Conservation (phyloP, 2,329 filamentous ascomycete species). For the Gaeumannomyces tritici region DNA sequence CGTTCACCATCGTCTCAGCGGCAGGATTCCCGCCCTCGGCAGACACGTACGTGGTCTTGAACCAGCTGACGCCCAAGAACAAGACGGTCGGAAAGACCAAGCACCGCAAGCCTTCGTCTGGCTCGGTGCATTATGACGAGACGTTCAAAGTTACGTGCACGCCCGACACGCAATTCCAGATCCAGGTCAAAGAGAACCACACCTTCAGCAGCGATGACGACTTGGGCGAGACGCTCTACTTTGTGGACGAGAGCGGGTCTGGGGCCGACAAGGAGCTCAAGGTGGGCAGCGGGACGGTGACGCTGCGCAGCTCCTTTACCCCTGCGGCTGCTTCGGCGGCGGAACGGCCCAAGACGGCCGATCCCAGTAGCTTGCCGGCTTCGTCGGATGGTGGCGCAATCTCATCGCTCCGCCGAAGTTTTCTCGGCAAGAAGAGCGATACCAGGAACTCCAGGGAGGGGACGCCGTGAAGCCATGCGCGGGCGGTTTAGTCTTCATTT, state of each 20-base stretch:
- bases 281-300: conserved; percentile 63
- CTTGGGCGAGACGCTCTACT: conserved; percentile 80
- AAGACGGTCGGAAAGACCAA: conserved; percentile 91
- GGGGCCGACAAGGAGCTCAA: conserved; percentile 63
- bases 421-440: conserved; percentile 42
- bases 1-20: conserved; percentile 71
- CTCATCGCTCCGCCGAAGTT: conserved; percentile 38
- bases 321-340: conserved; percentile 28
- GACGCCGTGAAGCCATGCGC: conserved; percentile 18
- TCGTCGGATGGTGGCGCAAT: conserved; percentile 13
- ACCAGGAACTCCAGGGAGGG: conserved; percentile 29
- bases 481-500: too few relatives aligned
- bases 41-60: conserved; percentile 70
- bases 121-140: conserved; percentile 63
- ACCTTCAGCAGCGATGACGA: conserved; percentile 76
- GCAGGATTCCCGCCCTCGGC: conserved; percentile 65
- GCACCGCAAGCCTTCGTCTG: conserved; percentile 64
- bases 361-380: background rate
- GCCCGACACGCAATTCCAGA: conserved; percentile 76
- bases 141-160: conserved; percentile 69
- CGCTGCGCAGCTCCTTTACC: conserved; percentile 64
- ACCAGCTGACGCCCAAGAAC: conserved; percentile 55
- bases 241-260: conserved; percentile 70
- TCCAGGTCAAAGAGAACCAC: conserved; percentile 77
- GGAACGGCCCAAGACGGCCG: conserved; percentile 33